Evolutionary conservation across 768 basidiomycete species (phyloP), one percentile per base, ranked within the genome.

Genomic region (Russula emetica): DNA sequence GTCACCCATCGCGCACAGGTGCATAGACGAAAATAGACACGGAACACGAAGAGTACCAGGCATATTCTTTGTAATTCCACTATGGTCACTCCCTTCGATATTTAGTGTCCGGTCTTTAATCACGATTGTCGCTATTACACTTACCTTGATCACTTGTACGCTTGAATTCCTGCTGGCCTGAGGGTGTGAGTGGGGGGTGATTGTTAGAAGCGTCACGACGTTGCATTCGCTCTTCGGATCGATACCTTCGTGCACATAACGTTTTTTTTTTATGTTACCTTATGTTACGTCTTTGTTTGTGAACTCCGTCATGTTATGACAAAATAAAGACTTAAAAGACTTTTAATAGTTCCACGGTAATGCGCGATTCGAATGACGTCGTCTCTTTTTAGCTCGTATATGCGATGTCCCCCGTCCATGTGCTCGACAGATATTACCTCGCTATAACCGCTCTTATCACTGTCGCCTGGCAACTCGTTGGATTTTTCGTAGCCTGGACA

Each of bases 401-500:
- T n/a, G n/a, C n/a, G n/a, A n/a, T n/a, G 58, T 38, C 34, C 9
- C 47, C 58, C 47, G 58, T 58, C 20, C 24, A 58, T 26, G 80
- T 76, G 8, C 74, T 84, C 18, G 83, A 83, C 69, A 72, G 70
- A 24, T 82, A 77, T 69, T 83, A 83, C 67, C 76, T 84, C 11
- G 70, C 72, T 9, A 68, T 84, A 22, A 83, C 84, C 7, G 70
- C 81, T 8, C 74, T 85, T 2, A 76, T 84, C 36, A 85, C 83
- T 0, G 69, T 79, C n/a, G 80, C 68, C 14, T 89, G 83, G 70
- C 87, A 88, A 70, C 75, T 84, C 5, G 62, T 75, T 1, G 87
- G 86, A 8, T 88, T 88, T 68, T 77, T 79, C 5, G 83, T 88
- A 60, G 85, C 87, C 8, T 88, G 84, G 82, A 82, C 82, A 0